Base-by-base conservation (phyloP, 768 basidiomycete species). In the Lactarius vividus region DNA sequence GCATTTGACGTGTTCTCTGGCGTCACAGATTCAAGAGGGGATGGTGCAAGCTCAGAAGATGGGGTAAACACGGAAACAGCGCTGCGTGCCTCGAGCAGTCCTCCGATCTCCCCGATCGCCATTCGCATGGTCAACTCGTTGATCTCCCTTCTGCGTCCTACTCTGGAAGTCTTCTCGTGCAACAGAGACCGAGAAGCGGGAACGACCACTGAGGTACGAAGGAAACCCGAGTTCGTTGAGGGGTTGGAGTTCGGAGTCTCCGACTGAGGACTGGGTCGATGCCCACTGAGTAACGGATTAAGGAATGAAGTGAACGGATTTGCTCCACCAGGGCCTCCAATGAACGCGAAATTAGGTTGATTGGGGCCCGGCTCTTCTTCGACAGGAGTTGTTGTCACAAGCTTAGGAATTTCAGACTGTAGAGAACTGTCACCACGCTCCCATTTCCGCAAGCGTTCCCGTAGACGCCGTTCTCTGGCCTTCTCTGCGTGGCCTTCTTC, bases 51-150 rank as follows among this genome's bases (percentile, higher is more conserved):
- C 29, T 49, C 59, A n/a, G 54, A 31, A 29, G 53, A 23, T n/a
- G 35, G 39, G 40, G 67, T 61, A 78, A 56, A 63, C 23, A 52
- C 31, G 20, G 68, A 60, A 7, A 54, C n/a, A 26, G 79, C 64
- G 77, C 73, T 37, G 75, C 73, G 62, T 31, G 74, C 69, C 54
- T 85, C 86, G 7, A 92, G 72, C 8, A 78, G 71, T 13, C 92
- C 93, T 11, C 92, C 92, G 8, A 92, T 81, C 0, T 84, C 83
- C 39, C 88, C 89, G 42, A 93, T 80, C 6, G 85, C 92, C 86
- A 92, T 91, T n/a, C 90, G 84, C 81, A 92, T 88, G 0, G 84
- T 87, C 54, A 94, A 77, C 71, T 91, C 88, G 73, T 94, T 94
- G 62, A 92, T 84, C 70, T 93, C 88, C 63, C 85, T 79, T 64